Evolutionary conservation across 1,139 yeast genomes (phyloP).

Genomic region (Lodderomyces orthopsilosis): DNA sequence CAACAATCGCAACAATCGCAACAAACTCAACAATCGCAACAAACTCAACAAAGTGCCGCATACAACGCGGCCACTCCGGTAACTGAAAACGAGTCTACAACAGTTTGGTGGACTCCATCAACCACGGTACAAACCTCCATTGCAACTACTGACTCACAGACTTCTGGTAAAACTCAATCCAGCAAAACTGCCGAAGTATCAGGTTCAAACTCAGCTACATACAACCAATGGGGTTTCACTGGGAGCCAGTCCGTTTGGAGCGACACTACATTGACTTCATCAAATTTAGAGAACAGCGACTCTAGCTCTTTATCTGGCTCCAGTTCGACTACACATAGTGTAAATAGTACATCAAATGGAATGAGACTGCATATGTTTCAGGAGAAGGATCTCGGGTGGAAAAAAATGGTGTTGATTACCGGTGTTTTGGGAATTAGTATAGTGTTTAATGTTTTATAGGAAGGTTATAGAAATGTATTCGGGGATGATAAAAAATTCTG

Average conservation of each 20-base stretch:
- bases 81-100: slow-evolving; percentile 8
- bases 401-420: slow-evolving; percentile 18
- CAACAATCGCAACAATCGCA: slow-evolving; percentile 8
- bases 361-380: slow-evolving; percentile 8
- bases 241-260: slow-evolving; percentile 40
- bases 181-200: background rate
- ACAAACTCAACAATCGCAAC: slow-evolving; percentile 10
- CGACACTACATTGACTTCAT: slow-evolving; percentile 8
- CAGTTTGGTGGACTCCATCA: slow-evolving; percentile 17
- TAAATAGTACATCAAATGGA: slow-evolving; percentile 12
- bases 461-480: background rate
- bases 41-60: slow-evolving; percentile 6
- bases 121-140: slow-evolving; percentile 11
- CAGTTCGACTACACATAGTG: background rate
- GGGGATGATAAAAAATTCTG: no score
- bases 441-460: slow-evolving; percentile 19
- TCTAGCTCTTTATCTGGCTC: slow-evolving; percentile 3
- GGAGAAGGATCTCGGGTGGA: slow-evolving; percentile 18
- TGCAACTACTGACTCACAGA: background rate
- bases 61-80: slow-evolving; percentile 3
- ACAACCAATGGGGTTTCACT: slow-evolving; percentile 45
- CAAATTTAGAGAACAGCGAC: slow-evolving; percentile 7
- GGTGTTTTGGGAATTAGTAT: slow-evolving; percentile 20
- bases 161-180: background rate
- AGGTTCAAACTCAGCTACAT: slow-evolving; percentile 16